These are phyloP conservation scores for Sugiyamaella xylanicola DNA, from an alignment of 1,139 yeast genomes.

Conservation along the genomic window DNA sequence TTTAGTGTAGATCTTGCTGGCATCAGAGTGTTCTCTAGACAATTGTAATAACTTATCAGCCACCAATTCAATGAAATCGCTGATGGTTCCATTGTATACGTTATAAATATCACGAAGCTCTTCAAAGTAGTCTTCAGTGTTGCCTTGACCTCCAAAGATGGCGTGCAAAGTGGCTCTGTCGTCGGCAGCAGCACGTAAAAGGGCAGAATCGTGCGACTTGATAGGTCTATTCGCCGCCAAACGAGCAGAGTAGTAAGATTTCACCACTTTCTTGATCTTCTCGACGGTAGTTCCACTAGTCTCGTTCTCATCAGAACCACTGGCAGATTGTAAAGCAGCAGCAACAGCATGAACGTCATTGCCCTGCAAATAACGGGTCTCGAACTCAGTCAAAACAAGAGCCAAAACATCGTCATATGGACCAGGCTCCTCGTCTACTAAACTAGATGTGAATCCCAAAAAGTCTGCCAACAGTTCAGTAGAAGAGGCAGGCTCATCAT, in stretches of 20 bases:
- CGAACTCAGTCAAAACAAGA: conserved; percentile 78
- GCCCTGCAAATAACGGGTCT: conserved; percentile 70
- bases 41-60: conserved; percentile 69
- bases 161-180: conserved; percentile 69
- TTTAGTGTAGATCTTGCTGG: conserved; percentile 87
- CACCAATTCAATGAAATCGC: conserved; percentile 69
- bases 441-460: conserved; percentile 72
- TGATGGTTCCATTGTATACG: conserved; percentile 72
- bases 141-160: conserved; percentile 98
- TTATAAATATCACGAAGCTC: conserved; percentile 86
- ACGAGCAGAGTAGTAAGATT: conserved; percentile 65
- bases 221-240: conserved; percentile 53
- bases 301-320: conserved; percentile 31
- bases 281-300: conserved; percentile 63
- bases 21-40: conserved; percentile 71
- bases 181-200: conserved; percentile 61
- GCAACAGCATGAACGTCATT: conserved; percentile 91
- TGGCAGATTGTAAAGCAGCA: conserved; percentile 56
- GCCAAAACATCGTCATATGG: conserved; percentile 71
- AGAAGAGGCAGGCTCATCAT: conserved; percentile 85
- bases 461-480: conserved; percentile 85
- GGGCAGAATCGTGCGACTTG: conserved; percentile 61
- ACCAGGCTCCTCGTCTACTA: conserved; percentile 54
- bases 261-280: conserved; percentile 74
- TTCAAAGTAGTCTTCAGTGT: conserved; percentile 95